Conservation (phyloP, 805 yeast species). For the Lachancea nothofagi region DNA sequence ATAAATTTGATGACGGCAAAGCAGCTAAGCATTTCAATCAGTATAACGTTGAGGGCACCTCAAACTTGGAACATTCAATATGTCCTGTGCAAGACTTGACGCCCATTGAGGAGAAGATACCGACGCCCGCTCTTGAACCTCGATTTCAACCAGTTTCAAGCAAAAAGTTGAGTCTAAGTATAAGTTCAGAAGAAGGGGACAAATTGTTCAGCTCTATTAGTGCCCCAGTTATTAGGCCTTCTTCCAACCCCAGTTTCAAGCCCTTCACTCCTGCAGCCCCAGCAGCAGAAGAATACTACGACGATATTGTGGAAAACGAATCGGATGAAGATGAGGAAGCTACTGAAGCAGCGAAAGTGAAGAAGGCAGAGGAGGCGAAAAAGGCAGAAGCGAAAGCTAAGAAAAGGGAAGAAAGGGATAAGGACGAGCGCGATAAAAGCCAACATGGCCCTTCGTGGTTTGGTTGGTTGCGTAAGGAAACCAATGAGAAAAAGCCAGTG, state of each 20-base stretch:
- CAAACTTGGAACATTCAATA: neutral
- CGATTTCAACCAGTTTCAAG: neutral
- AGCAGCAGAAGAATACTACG: conserved; percentile 41
- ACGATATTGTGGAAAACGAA: conserved; percentile 41
- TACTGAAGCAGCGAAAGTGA: conserved; percentile 16
- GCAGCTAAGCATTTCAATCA: too few species aligned
- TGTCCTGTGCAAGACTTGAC: neutral
- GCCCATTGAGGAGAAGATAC: neutral
- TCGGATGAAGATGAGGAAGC: conserved; percentile 35
- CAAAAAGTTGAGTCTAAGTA: neutral
- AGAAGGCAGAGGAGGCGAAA: conserved; percentile 14
- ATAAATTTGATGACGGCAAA: neutral
- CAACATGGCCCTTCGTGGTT: conserved; percentile 38
- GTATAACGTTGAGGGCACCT: neutral
- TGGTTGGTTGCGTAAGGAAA: conserved; percentile 58
- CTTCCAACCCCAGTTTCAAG: conserved; percentile 17
- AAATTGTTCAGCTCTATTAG: conserved; percentile 19
- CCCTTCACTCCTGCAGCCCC: conserved; percentile 18
- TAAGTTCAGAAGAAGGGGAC: conserved; percentile 2
- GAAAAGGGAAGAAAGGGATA: conserved; percentile 20
- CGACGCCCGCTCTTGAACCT: neutral
- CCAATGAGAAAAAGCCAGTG: conserved; percentile 67
- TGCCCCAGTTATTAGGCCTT: conserved; percentile 28
- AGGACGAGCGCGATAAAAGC: conserved; percentile 16
- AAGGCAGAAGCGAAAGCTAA: conserved; percentile 25